phyloP scores from a whole-genome alignment of 305 asterid genomes.

The Rubia balearica region DNA sequence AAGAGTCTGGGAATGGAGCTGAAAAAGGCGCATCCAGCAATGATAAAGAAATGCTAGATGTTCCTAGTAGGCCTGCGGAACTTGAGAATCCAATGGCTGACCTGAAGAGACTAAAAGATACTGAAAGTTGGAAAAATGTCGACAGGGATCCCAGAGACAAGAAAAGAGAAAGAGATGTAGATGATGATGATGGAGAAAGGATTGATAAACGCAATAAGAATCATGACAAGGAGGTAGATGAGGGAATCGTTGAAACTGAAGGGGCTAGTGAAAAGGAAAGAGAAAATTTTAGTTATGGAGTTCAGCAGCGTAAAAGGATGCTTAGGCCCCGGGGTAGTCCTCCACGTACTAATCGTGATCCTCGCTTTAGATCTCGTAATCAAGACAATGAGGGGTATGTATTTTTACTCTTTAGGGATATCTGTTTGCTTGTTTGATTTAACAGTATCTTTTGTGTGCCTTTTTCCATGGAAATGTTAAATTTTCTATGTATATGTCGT shows the following conservation, averaged over 20 bases:
- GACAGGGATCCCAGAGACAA: constrained; percentile 65
- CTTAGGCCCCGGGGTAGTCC: constrained; percentile 91
- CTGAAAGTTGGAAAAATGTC: constrained; percentile 55
- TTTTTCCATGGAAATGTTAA: background rate
- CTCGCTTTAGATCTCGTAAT: constrained; percentile 50
- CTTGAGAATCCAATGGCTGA: constrained; percentile 47
- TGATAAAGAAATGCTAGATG: constrained; percentile 54
- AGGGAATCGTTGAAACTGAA: constrained; percentile 55
- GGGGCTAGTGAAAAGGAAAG: constrained; percentile 64
- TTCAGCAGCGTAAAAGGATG: constrained; percentile 89
- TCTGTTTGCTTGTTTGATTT: constrained; percentile 6
- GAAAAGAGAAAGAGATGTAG: constrained; percentile 78
- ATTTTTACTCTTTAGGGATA: constrained; percentile 14
- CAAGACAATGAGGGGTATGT: constrained; percentile 85
- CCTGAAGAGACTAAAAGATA: constrained; percentile 60
- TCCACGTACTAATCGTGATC: constrained; percentile 65
- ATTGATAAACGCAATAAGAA: constrained; percentile 57
- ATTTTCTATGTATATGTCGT: background rate
- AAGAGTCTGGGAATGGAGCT: constrained; percentile 57
- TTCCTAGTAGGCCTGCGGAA: constrained; percentile 52
- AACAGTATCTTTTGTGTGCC: background rate
- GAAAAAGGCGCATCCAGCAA: constrained; percentile 54
- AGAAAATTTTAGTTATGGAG: constrained; percentile 60
- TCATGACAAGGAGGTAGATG: constrained; percentile 77
- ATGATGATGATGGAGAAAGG: constrained; percentile 63